Evolutionary conservation across 1,139 yeast species (phyloP).

Genomic region (Magnusiomyces suaveolens): DNA sequence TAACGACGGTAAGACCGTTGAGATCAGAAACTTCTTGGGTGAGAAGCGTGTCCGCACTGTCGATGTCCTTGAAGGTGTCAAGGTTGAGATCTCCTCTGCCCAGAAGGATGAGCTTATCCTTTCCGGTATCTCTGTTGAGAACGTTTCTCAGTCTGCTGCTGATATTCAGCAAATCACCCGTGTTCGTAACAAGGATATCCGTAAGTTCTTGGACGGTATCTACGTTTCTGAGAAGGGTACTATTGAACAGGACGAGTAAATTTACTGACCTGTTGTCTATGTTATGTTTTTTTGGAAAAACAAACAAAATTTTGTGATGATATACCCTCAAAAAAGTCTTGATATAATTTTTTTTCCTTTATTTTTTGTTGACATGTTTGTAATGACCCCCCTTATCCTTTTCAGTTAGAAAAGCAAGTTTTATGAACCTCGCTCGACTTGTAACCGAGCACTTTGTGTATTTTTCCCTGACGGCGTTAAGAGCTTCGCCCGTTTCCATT

Average conservation of each 20-base stretch:
- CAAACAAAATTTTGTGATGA: slow-evolving; percentile 2
- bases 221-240: slow-evolving; percentile 95
- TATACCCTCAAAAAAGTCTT: slow-evolving; percentile 1
- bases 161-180: slow-evolving; percentile 97
- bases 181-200: slow-evolving; percentile 99
- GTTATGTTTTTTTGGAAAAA: background rate
- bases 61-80: slow-evolving; percentile 84
- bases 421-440: slow-evolving; percentile 13
- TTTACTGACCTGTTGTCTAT: background rate
- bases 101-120: slow-evolving; percentile 93
- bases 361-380: background rate
- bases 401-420: slow-evolving; percentile 3
- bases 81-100: slow-evolving; percentile 67
- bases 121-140: slow-evolving; percentile 94
- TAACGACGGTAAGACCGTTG: slow-evolving; percentile 69
- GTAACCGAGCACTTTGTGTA: slow-evolving; percentile 12
- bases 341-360: background rate
- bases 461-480: slow-evolving; percentile 4
- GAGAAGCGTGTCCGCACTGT: slow-evolving; percentile 92
- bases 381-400: slow-evolving; percentile 5
- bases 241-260: slow-evolving; percentile 56
- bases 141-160: slow-evolving; percentile 97
- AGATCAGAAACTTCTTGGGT: slow-evolving; percentile 99
- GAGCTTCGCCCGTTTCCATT: slow-evolving; percentile 3
- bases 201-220: slow-evolving; percentile 99